Base-by-base conservation (phyloP, 164 flowering plant genomes). In the Chimonanthus praecox region DNA sequence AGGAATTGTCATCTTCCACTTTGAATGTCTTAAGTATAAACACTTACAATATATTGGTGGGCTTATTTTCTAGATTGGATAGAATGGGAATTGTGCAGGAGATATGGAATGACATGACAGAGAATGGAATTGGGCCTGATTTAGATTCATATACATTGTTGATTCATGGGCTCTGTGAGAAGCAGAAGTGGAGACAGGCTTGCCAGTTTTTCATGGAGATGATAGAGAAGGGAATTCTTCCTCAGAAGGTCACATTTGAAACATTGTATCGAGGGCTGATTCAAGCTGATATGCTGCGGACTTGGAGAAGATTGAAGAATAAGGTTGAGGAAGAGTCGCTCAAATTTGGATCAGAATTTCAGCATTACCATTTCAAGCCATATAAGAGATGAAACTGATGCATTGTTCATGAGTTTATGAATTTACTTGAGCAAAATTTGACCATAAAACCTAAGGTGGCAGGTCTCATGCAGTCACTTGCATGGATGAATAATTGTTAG, bases 251-350 rank as follows among this genome's bases (percentile, higher is more conserved):
- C 58, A 94, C 98, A 16, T 96, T 96, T 82, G 98, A 96, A 85
- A 94, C 87, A 0, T 87, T 96, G 7, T 94, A 93, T 75, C 68
- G 72, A 72, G 97, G 99, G 8, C 80, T 96, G 61, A 91, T 94
- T 76, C 97, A 91, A 65, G 82, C 97, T 58, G 89, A 91, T 81
- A 92, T 86, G 97, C 75, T 92, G 85, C 89, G 91, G 78, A 92
- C 97, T 72, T 96, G 98, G 98, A 88, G 94, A 76, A 92, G 97
- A 76, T 84, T 96, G 88, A 89, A 96, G 84, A 94, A 89, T 77
- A 96, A 85, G 81, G 95, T 96, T 21, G 98, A 92, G 48, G 88
- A 89, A 74, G 99, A 95, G 78, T 87, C 97, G 0, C 79, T 89
- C 58, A 82, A 88, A 44, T 95, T 93, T 79, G 90, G 90, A 66